Base-by-base conservation (phyloP, 2,329 filamentous ascomycete species). In the Pseudocercospora eumusae region DNA sequence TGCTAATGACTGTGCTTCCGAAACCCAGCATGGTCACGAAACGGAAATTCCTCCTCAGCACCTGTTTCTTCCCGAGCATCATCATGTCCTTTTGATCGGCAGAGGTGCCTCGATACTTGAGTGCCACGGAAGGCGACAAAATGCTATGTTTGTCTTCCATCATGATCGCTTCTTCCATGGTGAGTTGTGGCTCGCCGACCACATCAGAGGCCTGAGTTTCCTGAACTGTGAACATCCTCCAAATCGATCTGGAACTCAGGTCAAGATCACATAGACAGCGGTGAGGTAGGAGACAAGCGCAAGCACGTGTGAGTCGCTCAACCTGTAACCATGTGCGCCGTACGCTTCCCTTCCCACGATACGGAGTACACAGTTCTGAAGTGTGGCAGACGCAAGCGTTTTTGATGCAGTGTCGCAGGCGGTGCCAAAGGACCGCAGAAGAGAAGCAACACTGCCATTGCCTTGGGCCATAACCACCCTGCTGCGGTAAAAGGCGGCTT, bases 71-170 rank as follows among this genome's bases (percentile, higher is more conserved):
- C 20, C 68, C 68, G 25, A 70, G 57, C n/a, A 61, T 59, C 50
- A 63, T 61, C 67, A 70, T 70, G 7, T 68, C 67, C 23, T 62
- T 64, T 31, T 59, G 63, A 52, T 70, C 68, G 4, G 63, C 65
- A 27, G 54, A 58, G 23, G 68, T 68, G 0, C 66, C 68, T 53
- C 64, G 67, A 60, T 63, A 69, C 60, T 69, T 68, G 60, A 60
- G 61, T 40, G 61, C 63, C n/a, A 70, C 68, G 9, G 57, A 61
- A 7, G 47, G 45, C 18, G 40, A 20, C 15, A 49, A 25, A 36
- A 21, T 27, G 52, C 27, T 57, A 5, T 58, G 52, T 53, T 65
- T 57, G 56, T 62, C 59, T 6, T 58, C 56, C 45, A 57, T 56
- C 5, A 23, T 33, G 6, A 60, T 44, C 11, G 59, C 53, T 21